Evolutionary conservation across 495 filamentous ascomycete genomes (phyloP), one percentile per base, ranked within the genome.

Genomic region (Parmelia sp.): DNA sequence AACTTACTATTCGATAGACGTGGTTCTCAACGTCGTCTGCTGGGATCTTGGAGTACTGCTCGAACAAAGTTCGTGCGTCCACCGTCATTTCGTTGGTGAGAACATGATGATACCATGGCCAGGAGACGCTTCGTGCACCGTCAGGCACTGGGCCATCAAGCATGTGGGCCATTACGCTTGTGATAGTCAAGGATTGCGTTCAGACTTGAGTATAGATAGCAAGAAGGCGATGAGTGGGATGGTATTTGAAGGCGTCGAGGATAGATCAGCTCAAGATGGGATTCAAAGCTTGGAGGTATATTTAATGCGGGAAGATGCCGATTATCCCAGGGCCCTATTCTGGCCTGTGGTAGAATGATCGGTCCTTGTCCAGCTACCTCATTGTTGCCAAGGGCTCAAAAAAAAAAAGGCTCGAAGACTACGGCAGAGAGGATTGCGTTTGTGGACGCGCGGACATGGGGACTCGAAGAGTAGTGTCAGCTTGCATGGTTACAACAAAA

Each of bases 81-180:
- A 45, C 27, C 5, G 59, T 68, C n/a, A 71, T 15, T 31, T 72
- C 64, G 29, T 44, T 53, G 29, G 39, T 62, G 21, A 71, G 53
- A 27, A 62, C 56, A 42, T 69, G 67, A 37, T 69, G 67, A 51
- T 71, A 71, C 69, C 69, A 71, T 21, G 69, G 69, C 69, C 69
- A 71, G 29, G 67, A 67, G 2, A 69, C 67, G 44, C 67, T 69
- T 17, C 67, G 57, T 36, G 69, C 67, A 45, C 67, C 67, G 12
- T 65, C 62, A 29, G 67, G 69, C 44, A 66, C 61, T 21, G 69
- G 69, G 9, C 69, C 66, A 53, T 68, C 62, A 3, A 71, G 61
- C 69, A 71, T 71, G 58, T 71, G 63, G 36, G 70, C 69, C 69
- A 70, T 14, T 61, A 0, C 21, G 21, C 15, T 21, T 55, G 0